Evolutionary conservation across 139 green algal species (phyloP).

Genomic region (Marvania coccoides): DNA sequence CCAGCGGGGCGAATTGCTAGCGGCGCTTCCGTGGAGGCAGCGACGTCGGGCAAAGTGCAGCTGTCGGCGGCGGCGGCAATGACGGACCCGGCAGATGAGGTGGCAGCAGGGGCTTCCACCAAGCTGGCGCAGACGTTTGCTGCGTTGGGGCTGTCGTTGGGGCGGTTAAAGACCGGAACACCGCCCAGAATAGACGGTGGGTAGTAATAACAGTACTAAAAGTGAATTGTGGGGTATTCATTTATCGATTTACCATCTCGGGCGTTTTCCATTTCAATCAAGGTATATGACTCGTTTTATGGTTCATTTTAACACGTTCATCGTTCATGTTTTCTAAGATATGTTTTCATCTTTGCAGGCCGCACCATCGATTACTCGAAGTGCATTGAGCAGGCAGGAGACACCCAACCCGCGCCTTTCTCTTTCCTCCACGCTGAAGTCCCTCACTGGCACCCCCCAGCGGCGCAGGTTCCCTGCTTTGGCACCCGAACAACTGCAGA

Average conservation of each 20-base stretch:
- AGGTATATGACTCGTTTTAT: too few relatives aligned
- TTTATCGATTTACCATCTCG: too few relatives aligned
- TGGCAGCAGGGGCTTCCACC: constrained; percentile 19
- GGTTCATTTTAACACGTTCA: too few relatives aligned
- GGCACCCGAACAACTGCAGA: constrained; percentile 39
- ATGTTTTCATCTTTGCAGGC: constrained; percentile 1
- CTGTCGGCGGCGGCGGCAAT: not conserved
- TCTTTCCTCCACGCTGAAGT: constrained; percentile 34
- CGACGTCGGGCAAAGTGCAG: not conserved
- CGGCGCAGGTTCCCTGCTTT: constrained; percentile 27
- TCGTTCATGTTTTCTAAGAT: too few relatives aligned
- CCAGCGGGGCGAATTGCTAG: constrained; percentile 32
- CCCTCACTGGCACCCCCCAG: constrained; percentile 16
- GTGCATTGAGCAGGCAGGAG: constrained; percentile 31
- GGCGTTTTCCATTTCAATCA: too few relatives aligned
- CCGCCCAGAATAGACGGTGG: constrained; percentile 39
- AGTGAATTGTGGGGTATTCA: too few relatives aligned
- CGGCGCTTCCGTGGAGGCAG: constrained; percentile 2
- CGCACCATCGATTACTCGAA: constrained; percentile 39
- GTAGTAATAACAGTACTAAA: too few relatives aligned
- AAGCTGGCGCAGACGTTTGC: constrained; percentile 26
- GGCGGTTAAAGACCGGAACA: constrained; percentile 50
- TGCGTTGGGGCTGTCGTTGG: constrained; percentile 23
- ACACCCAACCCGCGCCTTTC: constrained; percentile 36
- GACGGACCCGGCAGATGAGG: constrained; percentile 18